Conservation (phyloP, 805 yeast genomes). For the Yarrowia sp. region DNA sequence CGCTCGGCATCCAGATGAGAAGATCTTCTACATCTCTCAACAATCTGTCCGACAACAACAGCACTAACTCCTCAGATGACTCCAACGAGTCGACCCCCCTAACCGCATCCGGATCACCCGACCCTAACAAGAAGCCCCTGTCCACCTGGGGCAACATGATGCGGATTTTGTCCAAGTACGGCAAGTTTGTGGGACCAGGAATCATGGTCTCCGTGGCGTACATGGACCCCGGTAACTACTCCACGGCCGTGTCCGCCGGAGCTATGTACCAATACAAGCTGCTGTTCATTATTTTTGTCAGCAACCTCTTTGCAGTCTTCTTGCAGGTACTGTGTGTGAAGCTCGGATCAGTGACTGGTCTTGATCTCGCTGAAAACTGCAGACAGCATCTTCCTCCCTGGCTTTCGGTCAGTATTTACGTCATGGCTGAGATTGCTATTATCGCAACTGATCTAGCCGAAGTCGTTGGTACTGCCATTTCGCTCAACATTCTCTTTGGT, state of each 20-base stretch:
- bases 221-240: constrained; percentile 91
- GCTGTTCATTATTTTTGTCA: constrained; percentile 65
- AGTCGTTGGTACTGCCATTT: constrained; percentile 89
- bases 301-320: constrained; percentile 81
- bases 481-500: constrained; percentile 69
- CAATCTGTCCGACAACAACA: not conserved
- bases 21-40: not conserved
- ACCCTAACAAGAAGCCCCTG: not conserved
- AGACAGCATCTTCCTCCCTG: constrained; percentile 63
- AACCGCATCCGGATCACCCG: constrained; percentile 19
- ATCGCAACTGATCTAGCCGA: constrained; percentile 93
- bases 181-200: constrained; percentile 80
- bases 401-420: constrained; percentile 60
- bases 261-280: constrained; percentile 72
- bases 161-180: constrained; percentile 48
- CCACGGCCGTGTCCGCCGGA: constrained; percentile 87
- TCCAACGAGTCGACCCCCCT: constrained; percentile 15
- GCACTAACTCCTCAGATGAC: not conserved
- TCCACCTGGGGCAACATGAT: constrained; percentile 1
- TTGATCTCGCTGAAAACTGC: constrained; percentile 84
- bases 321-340: constrained; percentile 80
- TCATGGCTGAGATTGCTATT: constrained; percentile 79
- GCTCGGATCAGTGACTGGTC: constrained; percentile 84
- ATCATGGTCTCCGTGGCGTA: constrained; percentile 85
- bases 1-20: constrained; percentile 6